Evolutionary conservation across 768 basidiomycete species (phyloP), one percentile per base, ranked within the genome.

Genomic region (Rhodotorula babjevae): DNA sequence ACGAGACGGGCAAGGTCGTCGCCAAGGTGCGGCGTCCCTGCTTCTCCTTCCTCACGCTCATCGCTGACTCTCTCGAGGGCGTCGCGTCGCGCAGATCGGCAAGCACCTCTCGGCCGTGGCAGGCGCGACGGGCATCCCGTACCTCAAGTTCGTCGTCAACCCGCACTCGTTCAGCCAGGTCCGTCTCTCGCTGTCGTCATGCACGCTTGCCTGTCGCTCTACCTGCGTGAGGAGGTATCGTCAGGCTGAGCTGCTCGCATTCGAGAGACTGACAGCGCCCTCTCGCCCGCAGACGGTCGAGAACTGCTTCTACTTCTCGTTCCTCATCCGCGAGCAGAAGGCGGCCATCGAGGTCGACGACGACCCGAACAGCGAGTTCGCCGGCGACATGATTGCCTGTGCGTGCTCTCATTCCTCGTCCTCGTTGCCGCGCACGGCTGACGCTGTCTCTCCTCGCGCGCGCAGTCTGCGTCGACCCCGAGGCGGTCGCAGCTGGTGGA

Each of bases 291-390:
- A 99, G 79, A 92, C 91, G 0, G 92, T 98, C 23, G 96, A 99
- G 82, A 99, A 99, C 80, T 84, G 95, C 33, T 98, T 99, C 80
- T 93, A 96, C 78, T 84, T 95, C 4, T 92, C 92, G 0, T 98
- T 99, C 82, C 84, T 96, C 72, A 67, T 77, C 23, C 61, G 72
- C 27, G 78, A 79, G 44, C 59, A 66, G 31, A 73, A 72, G 60
- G 81, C 79, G 1, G 78, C 78, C 18, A 77, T 82, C 29, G 89
- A 92, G 74, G 85, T 86, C 12, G 83, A 85, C 46, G 83, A 86
- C 15, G 47, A 73, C n/a, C 84, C 80, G 40, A 89, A 63, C 29
- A 73, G 67, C 52, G 61, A 49, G 53, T 50, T 36, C 29, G 50
- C 16, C 19, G 70, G 62, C n/a, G 72, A 77, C 44, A 60, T 55